Percentiles rank a stretch among this genome's conserved stretches.
Conservation (phyloP, 2,329 filamentous ascomycete genomes). For the Leptosphaerulina australis region DNA sequence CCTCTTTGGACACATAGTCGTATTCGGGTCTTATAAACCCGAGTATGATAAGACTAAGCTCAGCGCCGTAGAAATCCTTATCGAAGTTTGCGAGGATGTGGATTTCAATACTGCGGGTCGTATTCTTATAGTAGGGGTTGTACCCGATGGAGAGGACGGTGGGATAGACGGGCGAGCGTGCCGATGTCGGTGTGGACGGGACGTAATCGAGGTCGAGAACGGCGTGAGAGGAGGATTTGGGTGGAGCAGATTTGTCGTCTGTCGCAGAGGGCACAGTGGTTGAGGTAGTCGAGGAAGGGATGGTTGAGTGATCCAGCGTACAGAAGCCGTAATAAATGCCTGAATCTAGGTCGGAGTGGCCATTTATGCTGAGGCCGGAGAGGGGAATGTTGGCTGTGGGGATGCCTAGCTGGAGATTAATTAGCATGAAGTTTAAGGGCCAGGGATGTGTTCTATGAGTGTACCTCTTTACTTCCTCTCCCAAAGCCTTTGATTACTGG, state of each 20-base stretch:
- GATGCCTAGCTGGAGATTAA: conserved; percentile 74
- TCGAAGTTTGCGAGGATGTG: conserved; percentile 81
- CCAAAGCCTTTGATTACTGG: conserved; percentile 93
- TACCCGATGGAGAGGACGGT: conserved; percentile 65
- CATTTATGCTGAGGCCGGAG: conserved; percentile 72
- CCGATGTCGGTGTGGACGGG: conserved; percentile 19
- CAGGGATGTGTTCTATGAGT: too few species aligned
- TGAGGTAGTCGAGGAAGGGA: conserved; percentile 41
- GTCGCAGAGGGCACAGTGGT: conserved; percentile 29
- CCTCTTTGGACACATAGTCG: conserved; percentile 85
- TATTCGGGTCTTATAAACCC: conserved; percentile 89
- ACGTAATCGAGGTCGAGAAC: conserved; percentile 35
- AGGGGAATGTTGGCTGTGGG: conserved; percentile 88
- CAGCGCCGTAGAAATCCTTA: conserved; percentile 82
- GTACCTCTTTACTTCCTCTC: conserved; percentile 86
- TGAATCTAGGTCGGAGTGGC: conserved; percentile 65
- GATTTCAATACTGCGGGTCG: conserved; percentile 82
- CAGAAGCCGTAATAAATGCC: conserved; percentile 97
- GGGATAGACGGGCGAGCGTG: conserved; percentile 28
- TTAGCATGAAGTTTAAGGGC: not conserved
- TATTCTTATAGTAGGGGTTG: conserved; percentile 98
- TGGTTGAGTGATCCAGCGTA: conserved; percentile 64
- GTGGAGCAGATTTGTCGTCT: conserved; percentile 17
- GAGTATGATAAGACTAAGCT: conserved; percentile 78
- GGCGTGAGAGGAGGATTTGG: conserved; percentile 35